Conservation (phyloP, 208 protist genomes). For the Wallacemonas sp. region DNA sequence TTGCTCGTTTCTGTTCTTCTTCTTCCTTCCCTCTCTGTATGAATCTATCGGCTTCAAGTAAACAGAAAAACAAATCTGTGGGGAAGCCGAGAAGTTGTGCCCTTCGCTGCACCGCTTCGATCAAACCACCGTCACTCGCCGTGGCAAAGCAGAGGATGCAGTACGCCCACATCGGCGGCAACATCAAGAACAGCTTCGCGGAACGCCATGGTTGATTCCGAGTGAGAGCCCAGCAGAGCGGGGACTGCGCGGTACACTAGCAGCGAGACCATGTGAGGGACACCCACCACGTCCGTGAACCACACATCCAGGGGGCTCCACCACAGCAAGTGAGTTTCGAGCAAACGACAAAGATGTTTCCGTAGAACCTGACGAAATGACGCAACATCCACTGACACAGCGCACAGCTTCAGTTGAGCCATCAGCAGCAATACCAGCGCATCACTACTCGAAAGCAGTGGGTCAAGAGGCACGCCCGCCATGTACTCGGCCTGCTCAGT, state of each 20-base stretch:
- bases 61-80: too few species aligned
- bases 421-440: constrained; percentile 27
- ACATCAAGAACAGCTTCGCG: constrained; percentile 56
- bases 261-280: constrained; percentile 48
- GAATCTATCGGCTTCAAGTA: too few species aligned
- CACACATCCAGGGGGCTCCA: constrained; percentile 66
- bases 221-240: constrained; percentile 28
- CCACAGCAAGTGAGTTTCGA: constrained; percentile 41
- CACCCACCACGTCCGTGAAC: constrained; percentile 48
- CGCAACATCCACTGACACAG: constrained; percentile 1
- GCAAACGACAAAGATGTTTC: constrained; percentile 37
- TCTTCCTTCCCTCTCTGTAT: too few species aligned
- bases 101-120: too few species aligned
- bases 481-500: constrained; percentile 11
- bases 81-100: too few species aligned
- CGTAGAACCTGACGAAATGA: constrained; percentile 26
- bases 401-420: constrained; percentile 16
- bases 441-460: constrained; percentile 11
- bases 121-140: constrained; percentile 7
- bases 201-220: constrained; percentile 30
- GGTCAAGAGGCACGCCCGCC: constrained; percentile 3
- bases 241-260: constrained; percentile 52
- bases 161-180: constrained; percentile 38
- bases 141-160: constrained; percentile 49
- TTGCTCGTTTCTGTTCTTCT: too few species aligned